Percentiles rank a stretch among this genome's conserved stretches.
phyloP scores from a whole-genome alignment of 169 alveolate species.

The Eimeria brunetti region DNA sequence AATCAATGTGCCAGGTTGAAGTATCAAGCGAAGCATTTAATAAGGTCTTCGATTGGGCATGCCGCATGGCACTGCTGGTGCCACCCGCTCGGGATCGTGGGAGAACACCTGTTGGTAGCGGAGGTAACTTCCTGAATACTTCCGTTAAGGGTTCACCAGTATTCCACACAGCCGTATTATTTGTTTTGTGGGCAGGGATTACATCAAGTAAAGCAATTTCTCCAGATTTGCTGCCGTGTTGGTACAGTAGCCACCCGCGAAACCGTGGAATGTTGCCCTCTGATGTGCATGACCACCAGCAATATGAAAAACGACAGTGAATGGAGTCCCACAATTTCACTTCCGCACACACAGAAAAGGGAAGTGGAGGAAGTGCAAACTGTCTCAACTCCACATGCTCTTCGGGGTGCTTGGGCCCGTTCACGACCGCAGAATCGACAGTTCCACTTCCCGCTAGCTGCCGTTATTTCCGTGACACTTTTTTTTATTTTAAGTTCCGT shows the following conservation, averaged over 20 bases:
- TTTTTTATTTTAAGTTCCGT: background rate
- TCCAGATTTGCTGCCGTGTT: background rate
- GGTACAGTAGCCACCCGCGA: background rate
- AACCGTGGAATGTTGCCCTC: background rate
- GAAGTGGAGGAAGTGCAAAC: background rate
- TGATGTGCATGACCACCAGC: background rate
- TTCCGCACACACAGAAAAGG: background rate
- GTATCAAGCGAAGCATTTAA: too few species aligned
- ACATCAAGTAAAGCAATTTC: too few species aligned
- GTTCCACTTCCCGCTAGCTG: background rate
- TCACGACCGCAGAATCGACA: conserved; percentile 1
- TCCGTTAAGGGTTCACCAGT: background rate
- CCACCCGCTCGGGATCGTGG: too few species aligned
- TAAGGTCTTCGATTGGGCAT: background rate
- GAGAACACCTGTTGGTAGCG: background rate
- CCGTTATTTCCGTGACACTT: background rate
- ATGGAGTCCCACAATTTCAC: background rate
- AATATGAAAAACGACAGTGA: background rate
- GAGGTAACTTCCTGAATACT: background rate
- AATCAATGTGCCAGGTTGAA: too few species aligned
- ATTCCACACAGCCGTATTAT: background rate
- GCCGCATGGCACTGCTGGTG: background rate
- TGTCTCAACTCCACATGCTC: background rate
- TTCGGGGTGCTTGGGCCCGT: background rate
- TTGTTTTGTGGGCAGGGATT: background rate